phyloP scores from a whole-genome alignment of 1,284 basidiomycete genomes.

The Marasmius tenuissimus region DNA sequence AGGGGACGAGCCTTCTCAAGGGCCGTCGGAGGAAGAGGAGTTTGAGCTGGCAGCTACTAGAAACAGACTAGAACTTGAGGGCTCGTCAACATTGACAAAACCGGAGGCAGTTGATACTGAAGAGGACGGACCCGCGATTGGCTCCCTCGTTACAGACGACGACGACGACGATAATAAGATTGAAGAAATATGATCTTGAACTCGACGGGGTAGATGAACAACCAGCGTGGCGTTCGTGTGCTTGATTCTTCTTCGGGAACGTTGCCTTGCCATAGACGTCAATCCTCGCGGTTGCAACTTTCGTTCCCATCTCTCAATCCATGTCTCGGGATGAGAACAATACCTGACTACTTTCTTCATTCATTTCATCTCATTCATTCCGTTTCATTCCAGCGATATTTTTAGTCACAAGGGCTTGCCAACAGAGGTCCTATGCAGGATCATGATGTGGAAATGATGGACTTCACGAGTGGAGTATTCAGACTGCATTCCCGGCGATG shows the following conservation, averaged over 20 bases:
- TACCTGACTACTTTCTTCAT: no score
- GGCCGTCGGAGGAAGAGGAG: constrained; percentile 42
- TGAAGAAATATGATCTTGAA: constrained; percentile 45
- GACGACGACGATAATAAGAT: constrained; percentile 58
- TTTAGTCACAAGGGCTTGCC: no score
- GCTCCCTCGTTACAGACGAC: constrained; percentile 30
- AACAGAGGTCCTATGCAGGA: no score
- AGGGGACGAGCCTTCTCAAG: constrained; percentile 51
- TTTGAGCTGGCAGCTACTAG: constrained; percentile 21
- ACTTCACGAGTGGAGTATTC: no score
- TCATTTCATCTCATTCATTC: no score
- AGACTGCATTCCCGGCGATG: no score
- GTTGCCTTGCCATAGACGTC: no score
- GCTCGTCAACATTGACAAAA: neutral
- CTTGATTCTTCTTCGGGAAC: neutral
- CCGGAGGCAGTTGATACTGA: constrained; percentile 16
- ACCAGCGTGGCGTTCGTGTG: neutral
- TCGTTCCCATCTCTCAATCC: no score
- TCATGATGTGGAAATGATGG: no score
- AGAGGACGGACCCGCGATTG: constrained; percentile 26
- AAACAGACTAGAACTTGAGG: constrained; percentile 20
- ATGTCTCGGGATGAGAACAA: no score
- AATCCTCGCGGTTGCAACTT: no score
- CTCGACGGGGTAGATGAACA: neutral
- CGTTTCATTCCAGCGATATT: no score